Evolutionary conservation across 2,329 filamentous ascomycete genomes (phyloP).

Genomic region (Clonostachys solani): DNA sequence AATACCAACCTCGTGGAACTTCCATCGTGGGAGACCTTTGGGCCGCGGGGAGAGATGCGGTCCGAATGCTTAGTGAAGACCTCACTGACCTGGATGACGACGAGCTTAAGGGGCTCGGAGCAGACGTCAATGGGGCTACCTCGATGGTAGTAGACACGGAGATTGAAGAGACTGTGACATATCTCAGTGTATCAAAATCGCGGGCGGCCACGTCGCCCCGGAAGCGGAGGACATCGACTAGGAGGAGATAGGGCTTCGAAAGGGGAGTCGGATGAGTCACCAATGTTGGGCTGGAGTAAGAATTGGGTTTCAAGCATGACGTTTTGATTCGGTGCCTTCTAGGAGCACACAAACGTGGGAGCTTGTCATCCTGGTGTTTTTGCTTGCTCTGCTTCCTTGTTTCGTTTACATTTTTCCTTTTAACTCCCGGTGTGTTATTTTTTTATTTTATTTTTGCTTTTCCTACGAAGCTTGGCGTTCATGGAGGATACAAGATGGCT

Average conservation of each 20-base stretch:
- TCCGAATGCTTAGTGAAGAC: constrained; percentile 70
- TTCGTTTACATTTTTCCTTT: too few species aligned
- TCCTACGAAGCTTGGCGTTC: too few species aligned
- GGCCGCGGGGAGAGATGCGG: constrained; percentile 62
- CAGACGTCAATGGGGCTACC: constrained; percentile 39
- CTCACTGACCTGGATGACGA: constrained; percentile 91
- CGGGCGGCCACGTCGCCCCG: constrained; percentile 14
- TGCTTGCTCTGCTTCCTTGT: too few species aligned
- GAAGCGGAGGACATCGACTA: constrained; percentile 27
- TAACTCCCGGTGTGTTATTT: too few species aligned
- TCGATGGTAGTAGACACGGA: background rate
- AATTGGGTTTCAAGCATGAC: too few species aligned
- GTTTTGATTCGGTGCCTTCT: too few species aligned
- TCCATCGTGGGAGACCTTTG: constrained; percentile 69
- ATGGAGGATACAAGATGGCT: too few species aligned
- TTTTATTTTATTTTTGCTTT: too few species aligned
- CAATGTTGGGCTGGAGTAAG: too few species aligned
- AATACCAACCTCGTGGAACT: constrained; percentile 75
- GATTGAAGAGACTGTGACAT: background rate
- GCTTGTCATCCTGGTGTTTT: too few species aligned
- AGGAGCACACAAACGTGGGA: too few species aligned
- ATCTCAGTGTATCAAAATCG: background rate
- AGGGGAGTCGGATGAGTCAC: too few species aligned
- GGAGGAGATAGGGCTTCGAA: constrained; percentile 4
- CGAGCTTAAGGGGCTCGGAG: constrained; percentile 68